A percentile compares a stretch with the other conserved stretches of the same genome.
Conservation (phyloP, 331 rosid genomes). For the Ulmus americana region DNA sequence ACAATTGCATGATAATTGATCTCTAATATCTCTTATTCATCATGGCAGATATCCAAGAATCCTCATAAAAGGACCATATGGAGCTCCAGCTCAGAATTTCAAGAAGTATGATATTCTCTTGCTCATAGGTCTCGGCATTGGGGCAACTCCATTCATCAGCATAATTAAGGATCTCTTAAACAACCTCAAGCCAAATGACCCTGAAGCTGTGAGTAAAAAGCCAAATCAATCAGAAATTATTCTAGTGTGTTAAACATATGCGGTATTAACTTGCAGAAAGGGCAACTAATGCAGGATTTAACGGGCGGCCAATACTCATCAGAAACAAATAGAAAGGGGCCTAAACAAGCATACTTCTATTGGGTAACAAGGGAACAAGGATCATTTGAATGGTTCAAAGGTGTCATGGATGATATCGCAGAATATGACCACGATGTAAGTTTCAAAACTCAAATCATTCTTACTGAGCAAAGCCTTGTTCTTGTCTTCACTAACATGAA, state of each 20-base stretch:
- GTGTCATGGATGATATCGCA: constrained; percentile 87
- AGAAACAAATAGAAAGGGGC: constrained; percentile 32
- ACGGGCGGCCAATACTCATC: background rate
- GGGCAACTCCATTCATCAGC: constrained; percentile 95
- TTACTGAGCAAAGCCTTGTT: background rate
- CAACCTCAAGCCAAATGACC: constrained; percentile 33
- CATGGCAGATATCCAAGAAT: constrained; percentile 64
- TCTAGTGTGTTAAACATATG: background rate
- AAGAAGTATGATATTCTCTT: constrained; percentile 65
- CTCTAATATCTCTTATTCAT: background rate
- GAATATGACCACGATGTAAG: constrained; percentile 64
- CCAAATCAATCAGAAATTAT: constrained; percentile 1
- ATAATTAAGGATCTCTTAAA: constrained; percentile 68
- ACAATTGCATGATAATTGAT: constrained; percentile 6
- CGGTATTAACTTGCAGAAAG: constrained; percentile 12
- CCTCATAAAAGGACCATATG: constrained; percentile 77
- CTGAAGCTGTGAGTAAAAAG: constrained; percentile 33
- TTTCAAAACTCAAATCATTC: background rate
- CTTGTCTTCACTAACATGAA: background rate
- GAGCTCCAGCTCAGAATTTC: constrained; percentile 88
- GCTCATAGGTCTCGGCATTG: constrained; percentile 81
- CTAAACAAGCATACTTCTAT: constrained; percentile 79
- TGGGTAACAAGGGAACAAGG: constrained; percentile 92
- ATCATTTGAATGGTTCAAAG: constrained; percentile 98
- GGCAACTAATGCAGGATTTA: constrained; percentile 19